These are phyloP conservation scores for Colletotrichum sp. DNA, from an alignment of 2,329 filamentous ascomycete species.

Conservation along the genomic window DNA sequence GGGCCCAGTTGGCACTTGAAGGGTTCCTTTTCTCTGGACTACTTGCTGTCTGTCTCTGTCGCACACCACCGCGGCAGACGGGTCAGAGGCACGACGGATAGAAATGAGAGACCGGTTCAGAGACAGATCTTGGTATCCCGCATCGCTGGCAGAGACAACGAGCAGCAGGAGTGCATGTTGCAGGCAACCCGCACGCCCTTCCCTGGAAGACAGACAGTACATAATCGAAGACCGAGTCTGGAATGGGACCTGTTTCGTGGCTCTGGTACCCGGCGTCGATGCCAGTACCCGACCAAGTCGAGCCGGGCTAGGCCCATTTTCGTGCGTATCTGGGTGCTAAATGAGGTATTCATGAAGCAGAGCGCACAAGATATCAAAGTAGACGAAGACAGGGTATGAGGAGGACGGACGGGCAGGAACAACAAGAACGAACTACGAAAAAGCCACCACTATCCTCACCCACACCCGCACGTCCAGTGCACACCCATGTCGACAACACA, in stretches of 20 bases:
- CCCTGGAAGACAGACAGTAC: neutral
- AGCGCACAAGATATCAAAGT: neutral
- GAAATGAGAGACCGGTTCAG: conserved; percentile 6
- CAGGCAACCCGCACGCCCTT: neutral
- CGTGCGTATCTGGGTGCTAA: conserved; percentile 8
- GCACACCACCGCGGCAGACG: conserved; percentile 12
- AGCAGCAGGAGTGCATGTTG: neutral
- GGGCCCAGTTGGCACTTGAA: neutral
- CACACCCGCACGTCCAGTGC: neutral
- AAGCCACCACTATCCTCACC: neutral
- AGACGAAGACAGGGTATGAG: neutral
- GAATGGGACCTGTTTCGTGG: conserved; percentile 14
- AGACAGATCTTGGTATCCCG: conserved; percentile 15
- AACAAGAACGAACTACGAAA: neutral
- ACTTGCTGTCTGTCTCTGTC: conserved; percentile 6
- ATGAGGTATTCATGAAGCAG: neutral
- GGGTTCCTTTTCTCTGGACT: neutral
- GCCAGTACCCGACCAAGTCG: neutral
- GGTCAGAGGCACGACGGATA: conserved; percentile 6
- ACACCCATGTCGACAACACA: neutral
- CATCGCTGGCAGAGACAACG: conserved; percentile 9
- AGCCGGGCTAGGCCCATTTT: conserved; percentile 4
- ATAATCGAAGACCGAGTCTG: neutral
- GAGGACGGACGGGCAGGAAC: neutral
- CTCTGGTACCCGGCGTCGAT: conserved; percentile 6